Percentiles rank a stretch among this genome's conserved stretches.
phyloP scores from a whole-genome alignment of 2,329 filamentous ascomycete species.

The Beauveria rudraprayagi region DNA sequence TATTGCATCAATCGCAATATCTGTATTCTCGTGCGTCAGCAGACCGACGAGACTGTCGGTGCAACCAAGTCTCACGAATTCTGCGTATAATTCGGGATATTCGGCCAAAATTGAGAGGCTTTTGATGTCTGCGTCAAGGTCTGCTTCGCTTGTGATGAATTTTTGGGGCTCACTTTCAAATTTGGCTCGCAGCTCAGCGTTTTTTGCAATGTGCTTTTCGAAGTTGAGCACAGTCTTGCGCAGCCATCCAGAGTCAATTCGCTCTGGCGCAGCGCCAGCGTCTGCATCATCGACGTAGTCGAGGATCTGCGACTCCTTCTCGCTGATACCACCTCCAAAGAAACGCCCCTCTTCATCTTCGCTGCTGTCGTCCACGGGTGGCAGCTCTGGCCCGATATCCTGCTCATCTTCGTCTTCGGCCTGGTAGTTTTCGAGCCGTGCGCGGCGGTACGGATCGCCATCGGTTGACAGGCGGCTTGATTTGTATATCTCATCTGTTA shows the following conservation, averaged over 20 bases:
- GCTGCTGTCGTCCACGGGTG: constrained; percentile 35
- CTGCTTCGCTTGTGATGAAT: constrained; percentile 80
- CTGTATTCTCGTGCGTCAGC: constrained; percentile 90
- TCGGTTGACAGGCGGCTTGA: constrained; percentile 44
- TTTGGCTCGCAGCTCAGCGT: constrained; percentile 79
- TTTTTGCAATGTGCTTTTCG: constrained; percentile 84
- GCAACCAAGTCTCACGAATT: constrained; percentile 70
- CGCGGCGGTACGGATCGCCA: constrained; percentile 34
- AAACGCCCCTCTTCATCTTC: constrained; percentile 93
- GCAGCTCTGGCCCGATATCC: constrained; percentile 35
- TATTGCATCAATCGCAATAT: constrained; percentile 86
- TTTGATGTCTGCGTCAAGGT: constrained; percentile 84
- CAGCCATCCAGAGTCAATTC: constrained; percentile 77
- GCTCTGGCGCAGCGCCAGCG: constrained; percentile 48
- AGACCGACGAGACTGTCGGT: constrained; percentile 68
- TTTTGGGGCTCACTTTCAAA: constrained; percentile 73
- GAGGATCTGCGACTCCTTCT: constrained; percentile 72
- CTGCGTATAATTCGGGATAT: constrained; percentile 72
- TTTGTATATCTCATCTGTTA: constrained; percentile 55
- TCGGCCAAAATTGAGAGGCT: constrained; percentile 78
- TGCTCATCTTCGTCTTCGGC: constrained; percentile 46
- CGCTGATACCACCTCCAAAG: constrained; percentile 84
- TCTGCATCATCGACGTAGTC: constrained; percentile 67
- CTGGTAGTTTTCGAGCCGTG: constrained; percentile 17
- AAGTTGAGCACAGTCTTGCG: constrained; percentile 74